A percentile compares a stretch with the other conserved stretches of the same genome.
These are phyloP conservation scores for Colletotrichum costaricense DNA, from an alignment of 2,329 filamentous ascomycete genomes.

Conservation along the genomic window DNA sequence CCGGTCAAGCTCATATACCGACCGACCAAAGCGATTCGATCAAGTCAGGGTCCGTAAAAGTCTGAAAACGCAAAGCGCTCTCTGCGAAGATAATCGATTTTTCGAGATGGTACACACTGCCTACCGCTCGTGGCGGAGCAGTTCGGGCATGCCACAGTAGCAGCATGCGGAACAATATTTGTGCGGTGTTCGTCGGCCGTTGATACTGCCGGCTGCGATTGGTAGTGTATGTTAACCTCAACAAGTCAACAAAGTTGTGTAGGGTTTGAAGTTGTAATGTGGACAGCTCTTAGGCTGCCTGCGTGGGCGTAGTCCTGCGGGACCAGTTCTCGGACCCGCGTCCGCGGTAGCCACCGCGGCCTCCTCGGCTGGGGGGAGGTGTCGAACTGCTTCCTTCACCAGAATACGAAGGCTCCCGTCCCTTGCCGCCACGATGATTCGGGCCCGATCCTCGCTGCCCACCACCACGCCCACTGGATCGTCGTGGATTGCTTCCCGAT, in stretches of 20 bases:
- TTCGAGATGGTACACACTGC: conserved; percentile 21
- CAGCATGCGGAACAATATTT: conserved; percentile 2
- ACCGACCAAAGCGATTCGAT: conserved; percentile 16
- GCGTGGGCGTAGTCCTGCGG: conserved; percentile 40
- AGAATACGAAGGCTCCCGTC: conserved; percentile 33
- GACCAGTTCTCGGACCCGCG: conserved; percentile 55
- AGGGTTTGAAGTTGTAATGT: neutral
- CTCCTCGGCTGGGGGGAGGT: conserved; percentile 46
- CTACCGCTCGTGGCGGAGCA: conserved; percentile 17
- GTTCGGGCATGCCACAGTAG: conserved; percentile 3
- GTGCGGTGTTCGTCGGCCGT: conserved; percentile 11
- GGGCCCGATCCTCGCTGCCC: conserved; percentile 34
- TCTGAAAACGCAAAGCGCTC: conserved; percentile 18
- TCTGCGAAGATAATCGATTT: conserved; percentile 18
- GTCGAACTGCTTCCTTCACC: conserved; percentile 23
- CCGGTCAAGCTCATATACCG: conserved; percentile 16
- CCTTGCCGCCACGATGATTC: conserved; percentile 38
- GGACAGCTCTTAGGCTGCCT: conserved; percentile 24
- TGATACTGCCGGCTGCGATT: conserved; percentile 14
- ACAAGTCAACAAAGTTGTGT: neutral
- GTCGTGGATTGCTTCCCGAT: conserved; percentile 46
- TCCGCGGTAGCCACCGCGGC: conserved; percentile 53
- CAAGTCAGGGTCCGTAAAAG: neutral
- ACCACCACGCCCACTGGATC: conserved; percentile 37
- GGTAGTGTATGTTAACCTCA: conserved; percentile 3